A percentile compares a stretch with the other conserved stretches of the same genome.
Evolutionary conservation across 1,139 yeast species (phyloP).

Genomic region (Zygosaccharomyces sapae): DNA sequence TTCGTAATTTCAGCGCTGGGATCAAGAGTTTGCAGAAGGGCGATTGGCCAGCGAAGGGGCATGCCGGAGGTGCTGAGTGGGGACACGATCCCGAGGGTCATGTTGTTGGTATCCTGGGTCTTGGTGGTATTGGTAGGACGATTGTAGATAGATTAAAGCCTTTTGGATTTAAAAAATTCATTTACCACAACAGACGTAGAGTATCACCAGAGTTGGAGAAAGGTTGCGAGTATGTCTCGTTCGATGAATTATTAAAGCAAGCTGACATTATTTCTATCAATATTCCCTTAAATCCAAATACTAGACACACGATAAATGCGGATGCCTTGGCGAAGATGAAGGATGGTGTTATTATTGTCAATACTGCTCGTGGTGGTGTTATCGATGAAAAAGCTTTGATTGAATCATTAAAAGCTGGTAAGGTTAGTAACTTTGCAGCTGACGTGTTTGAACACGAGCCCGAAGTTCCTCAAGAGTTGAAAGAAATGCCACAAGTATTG

Average conservation of each 20-base stretch:
- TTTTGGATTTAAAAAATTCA: slow-evolving; percentile 57
- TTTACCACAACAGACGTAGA: slow-evolving; percentile 58
- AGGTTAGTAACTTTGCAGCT: slow-evolving; percentile 68
- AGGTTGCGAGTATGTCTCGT: slow-evolving; percentile 51
- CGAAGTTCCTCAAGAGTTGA: slow-evolving; percentile 53
- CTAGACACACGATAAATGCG: slow-evolving; percentile 55
- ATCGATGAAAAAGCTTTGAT: slow-evolving; percentile 64
- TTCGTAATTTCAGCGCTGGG: slow-evolving; percentile 58
- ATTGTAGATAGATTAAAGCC: slow-evolving; percentile 59
- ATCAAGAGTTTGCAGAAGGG: slow-evolving; percentile 50
- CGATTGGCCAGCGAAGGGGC: slow-evolving; percentile 48
- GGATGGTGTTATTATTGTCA: slow-evolving; percentile 58
- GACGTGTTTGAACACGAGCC: slow-evolving; percentile 91
- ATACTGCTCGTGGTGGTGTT: slow-evolving; percentile 73
- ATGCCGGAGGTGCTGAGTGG: slow-evolving; percentile 43
- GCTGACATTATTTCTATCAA: slow-evolving; percentile 61
- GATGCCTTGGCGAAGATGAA: slow-evolving; percentile 56
- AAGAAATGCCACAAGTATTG: slow-evolving; percentile 51
- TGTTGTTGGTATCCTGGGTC: slow-evolving; percentile 63
- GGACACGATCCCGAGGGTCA: slow-evolving; percentile 61
- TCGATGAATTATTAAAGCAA: slow-evolving; percentile 51
- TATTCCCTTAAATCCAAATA: slow-evolving; percentile 56
- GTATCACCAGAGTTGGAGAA: slow-evolving; percentile 52
- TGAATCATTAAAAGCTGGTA: slow-evolving; percentile 60
- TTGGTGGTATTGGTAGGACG: slow-evolving; percentile 76